Percentiles rank a stretch among this genome's conserved stretches.
Evolutionary conservation across 805 yeast species (phyloP).

Genomic region (Ogataea pilisensis): DNA sequence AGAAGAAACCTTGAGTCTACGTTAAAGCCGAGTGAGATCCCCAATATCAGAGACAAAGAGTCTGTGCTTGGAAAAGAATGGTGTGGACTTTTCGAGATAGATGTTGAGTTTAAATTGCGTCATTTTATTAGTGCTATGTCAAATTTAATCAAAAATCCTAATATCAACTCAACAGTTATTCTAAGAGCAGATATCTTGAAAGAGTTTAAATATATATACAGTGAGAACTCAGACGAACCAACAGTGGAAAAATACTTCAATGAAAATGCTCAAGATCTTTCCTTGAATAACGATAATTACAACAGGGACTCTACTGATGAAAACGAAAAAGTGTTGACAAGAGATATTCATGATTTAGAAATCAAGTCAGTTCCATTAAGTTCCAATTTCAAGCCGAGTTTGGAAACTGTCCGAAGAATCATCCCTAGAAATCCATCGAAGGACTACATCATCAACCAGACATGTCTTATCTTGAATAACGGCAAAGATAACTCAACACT

Average conservation of each 20-base stretch:
- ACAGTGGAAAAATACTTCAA: constrained; percentile 23
- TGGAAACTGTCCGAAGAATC: constrained; percentile 70
- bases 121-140: constrained; percentile 77
- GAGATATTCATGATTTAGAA: constrained; percentile 38
- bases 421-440: constrained; percentile 90
- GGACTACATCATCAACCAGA: constrained; percentile 79
- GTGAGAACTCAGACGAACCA: constrained; percentile 28
- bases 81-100: constrained; percentile 52
- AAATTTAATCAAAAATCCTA: constrained; percentile 76
- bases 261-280: constrained; percentile 32
- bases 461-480: constrained; percentile 55
- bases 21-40: constrained; percentile 28
- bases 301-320: constrained; percentile 4
- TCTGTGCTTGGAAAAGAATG: constrained; percentile 57
- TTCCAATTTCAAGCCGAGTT: constrained; percentile 31
- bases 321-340: constrained; percentile 20
- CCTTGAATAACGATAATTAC: constrained; percentile 14
- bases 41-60: constrained; percentile 34
- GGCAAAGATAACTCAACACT: constrained; percentile 39
- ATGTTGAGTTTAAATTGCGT: constrained; percentile 43
- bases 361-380: constrained; percentile 34
- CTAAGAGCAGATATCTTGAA: constrained; percentile 78
- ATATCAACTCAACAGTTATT: constrained; percentile 87
- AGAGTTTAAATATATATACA: constrained; percentile 41
- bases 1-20: constrained; percentile 18